Conservation (phyloP, 257 asterid genomes). For the Solanum piurae region DNA sequence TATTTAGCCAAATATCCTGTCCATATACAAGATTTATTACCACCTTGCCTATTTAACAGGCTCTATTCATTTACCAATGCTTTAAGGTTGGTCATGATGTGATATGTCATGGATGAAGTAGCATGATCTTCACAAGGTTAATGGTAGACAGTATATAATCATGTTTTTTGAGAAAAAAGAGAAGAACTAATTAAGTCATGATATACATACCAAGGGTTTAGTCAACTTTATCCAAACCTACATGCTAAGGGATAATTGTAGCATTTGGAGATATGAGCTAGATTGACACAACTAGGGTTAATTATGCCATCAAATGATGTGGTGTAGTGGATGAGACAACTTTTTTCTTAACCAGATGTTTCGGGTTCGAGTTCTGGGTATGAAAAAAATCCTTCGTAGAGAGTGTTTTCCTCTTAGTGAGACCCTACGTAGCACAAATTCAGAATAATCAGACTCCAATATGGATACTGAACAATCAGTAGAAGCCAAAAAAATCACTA, state of each 20-base stretch:
- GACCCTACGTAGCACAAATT: accelerated
- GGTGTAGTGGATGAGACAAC: not conserved
- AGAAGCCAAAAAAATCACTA: not conserved
- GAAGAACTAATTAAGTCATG: not conserved
- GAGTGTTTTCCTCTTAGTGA: too few relatives aligned
- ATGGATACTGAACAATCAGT: too few relatives aligned
- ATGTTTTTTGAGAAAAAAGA: not conserved
- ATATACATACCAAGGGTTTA: not conserved
- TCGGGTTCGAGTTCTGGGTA: too few relatives aligned
- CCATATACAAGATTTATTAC: not conserved
- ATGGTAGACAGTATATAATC: not conserved
- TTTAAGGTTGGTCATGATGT: not conserved
- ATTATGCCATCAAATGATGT: not conserved
- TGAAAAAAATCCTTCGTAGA: too few relatives aligned
- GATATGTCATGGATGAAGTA: not conserved
- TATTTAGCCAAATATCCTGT: constrained; percentile 1
- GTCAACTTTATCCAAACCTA: not conserved
- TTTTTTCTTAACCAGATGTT: not conserved
- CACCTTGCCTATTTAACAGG: constrained; percentile 1
- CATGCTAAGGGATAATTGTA: not conserved
- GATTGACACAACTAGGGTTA: not conserved
- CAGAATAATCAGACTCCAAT: too few relatives aligned
- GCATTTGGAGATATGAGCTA: not conserved
- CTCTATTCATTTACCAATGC: not conserved
- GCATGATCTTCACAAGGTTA: not conserved